Evolutionary conservation across 345 rosid species (phyloP), one percentile per base, ranked within the genome.

Genomic region (Arabidopsis arenosa): DNA sequence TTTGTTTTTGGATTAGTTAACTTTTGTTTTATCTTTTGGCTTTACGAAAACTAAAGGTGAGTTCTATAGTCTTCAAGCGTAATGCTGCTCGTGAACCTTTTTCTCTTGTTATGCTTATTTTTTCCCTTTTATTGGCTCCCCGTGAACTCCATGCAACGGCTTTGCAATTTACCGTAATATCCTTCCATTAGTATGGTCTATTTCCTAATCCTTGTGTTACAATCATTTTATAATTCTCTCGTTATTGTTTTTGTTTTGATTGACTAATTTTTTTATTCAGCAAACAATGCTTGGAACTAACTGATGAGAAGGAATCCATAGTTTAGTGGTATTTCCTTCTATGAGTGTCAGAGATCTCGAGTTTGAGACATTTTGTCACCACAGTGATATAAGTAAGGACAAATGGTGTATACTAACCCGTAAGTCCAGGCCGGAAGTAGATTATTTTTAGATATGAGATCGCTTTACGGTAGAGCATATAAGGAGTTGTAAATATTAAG

Each of bases 21-120:
- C 9, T 14, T 45, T 77, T 77, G 76, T 70, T 77, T 70, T 70
- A 70, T 55, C 75, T 70, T 15, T 37, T 70, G 80, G 80, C 44
- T 26, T 63, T 45, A 67, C 37, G 7, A 63, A 44, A 17, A 21
- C 18, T 18, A 54, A 56, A 32, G 36, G 18, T 51, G 39, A 60
- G 58, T 68, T 76, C 33, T 76, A 47, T 47, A 66, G 75, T 72
- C 71, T 65, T 58, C 43, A 72, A 72, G 73, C 54, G 68, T 39
- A 63, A 9, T 36, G 15, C 13, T 5, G 11, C 76, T 77, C 80
- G 80, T 77, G 80, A 71, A 57, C 67, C 62, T 70, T 64, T 77
- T 64, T 2, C 35, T 18, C 62, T 63, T 10, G 8, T 33, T 45
- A 39, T 63, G 39, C 32, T 68, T 55, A 58, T 1, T 13, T 45